phyloP scores from a whole-genome alignment of 2,329 filamentous ascomycete genomes.

The Nectriaceae sp. region DNA sequence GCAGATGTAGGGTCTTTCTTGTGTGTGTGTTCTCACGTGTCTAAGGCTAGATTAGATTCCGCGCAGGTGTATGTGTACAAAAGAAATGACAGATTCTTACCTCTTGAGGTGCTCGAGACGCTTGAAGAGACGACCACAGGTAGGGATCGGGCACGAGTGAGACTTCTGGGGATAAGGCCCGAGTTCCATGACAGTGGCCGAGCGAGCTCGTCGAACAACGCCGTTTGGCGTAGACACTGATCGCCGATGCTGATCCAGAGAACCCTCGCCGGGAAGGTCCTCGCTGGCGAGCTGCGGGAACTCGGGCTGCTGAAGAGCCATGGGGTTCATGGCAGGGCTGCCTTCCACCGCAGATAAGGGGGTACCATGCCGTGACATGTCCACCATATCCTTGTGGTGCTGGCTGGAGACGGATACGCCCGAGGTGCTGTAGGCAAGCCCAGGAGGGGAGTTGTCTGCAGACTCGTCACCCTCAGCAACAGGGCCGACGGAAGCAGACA shows the following conservation, averaged over 20 bases:
- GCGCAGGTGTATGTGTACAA: conserved; percentile 27
- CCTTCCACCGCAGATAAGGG: conserved; percentile 83
- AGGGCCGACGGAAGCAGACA: conserved; percentile 84
- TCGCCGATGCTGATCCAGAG: conserved; percentile 55
- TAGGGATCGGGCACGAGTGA: conserved; percentile 98
- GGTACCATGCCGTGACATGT: conserved; percentile 89
- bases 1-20: conserved; percentile 98
- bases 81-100: conserved; percentile 59
- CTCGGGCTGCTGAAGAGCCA: conserved; percentile 73
- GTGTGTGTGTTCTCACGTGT: conserved; percentile 98
- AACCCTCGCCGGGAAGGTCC: conserved; percentile 58
- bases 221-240: conserved; percentile 71
- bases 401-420: conserved; percentile 62
- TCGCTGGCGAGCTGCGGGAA: conserved; percentile 65
- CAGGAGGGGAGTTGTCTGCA: conserved; percentile 76
- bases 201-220: conserved; percentile 85
- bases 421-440: conserved; percentile 71
- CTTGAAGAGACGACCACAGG: conserved; percentile 97
- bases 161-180: conserved; percentile 97
- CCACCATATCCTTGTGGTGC: conserved; percentile 77
- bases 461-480: conserved; percentile 79
- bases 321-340: conserved; percentile 72
- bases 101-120: conserved; percentile 98
- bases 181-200: conserved; percentile 94
- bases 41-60: conserved; percentile 49